phyloP scores from a whole-genome alignment of 331 rosid genomes.

The Rosa hybrid region DNA sequence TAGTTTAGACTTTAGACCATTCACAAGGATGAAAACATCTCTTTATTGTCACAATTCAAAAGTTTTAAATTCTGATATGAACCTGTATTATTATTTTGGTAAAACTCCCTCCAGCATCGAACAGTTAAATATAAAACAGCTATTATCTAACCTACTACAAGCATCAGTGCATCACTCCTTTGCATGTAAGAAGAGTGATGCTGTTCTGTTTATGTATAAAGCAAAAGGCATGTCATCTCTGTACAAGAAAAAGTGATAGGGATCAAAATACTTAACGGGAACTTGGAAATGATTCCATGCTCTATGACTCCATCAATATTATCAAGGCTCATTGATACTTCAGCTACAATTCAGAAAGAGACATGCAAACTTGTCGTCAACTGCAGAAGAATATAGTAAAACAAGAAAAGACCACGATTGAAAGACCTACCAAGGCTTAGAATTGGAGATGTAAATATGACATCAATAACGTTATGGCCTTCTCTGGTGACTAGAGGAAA shows the following conservation, averaged over 20 bases:
- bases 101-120: background rate
- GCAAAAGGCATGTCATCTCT: background rate
- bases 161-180: background rate
- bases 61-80: background rate
- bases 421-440: constrained; percentile 60
- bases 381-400: background rate
- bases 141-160: background rate
- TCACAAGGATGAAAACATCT: background rate
- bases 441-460: constrained; percentile 91
- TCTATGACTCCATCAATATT: constrained; percentile 65
- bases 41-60: background rate
- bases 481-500: constrained; percentile 75
- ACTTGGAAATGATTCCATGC: constrained; percentile 74
- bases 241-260: constrained; percentile 25
- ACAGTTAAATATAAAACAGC: background rate
- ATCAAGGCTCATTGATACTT: constrained; percentile 63
- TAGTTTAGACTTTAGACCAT: too few relatives aligned
- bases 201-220: background rate
- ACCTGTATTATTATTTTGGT: background rate
- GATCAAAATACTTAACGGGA: constrained; percentile 61
- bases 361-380: constrained; percentile 1
- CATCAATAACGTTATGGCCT: constrained; percentile 80
- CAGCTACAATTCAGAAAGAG: constrained; percentile 45
- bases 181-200: background rate
- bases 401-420: background rate